Conservation (phyloP, 148 eudicot species). For the Rhododendron vialii region DNA sequence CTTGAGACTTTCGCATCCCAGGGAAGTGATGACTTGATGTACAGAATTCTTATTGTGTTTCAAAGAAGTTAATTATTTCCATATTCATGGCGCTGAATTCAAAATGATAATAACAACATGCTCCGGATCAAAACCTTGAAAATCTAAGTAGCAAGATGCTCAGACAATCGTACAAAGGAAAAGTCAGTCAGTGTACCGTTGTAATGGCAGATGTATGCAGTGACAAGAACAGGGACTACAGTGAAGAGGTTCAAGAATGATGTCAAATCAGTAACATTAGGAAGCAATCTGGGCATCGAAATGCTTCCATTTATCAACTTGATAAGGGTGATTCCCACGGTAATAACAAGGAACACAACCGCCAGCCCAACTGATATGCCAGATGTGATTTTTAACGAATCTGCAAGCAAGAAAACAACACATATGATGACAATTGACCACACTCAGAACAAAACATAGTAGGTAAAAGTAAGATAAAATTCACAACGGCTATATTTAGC, state of each 20-base stretch:
- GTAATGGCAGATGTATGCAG: slow-evolving; percentile 93
- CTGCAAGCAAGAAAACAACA: slow-evolving; percentile 35
- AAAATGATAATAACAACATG: not conserved
- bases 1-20: not conserved
- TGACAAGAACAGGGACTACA: slow-evolving; percentile 84
- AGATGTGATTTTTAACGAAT: slow-evolving; percentile 77
- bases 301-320: slow-evolving; percentile 68
- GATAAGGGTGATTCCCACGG: slow-evolving; percentile 55
- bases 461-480: not conserved
- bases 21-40: not conserved
- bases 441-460: not conserved
- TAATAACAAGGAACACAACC: slow-evolving; percentile 66
- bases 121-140: not conserved
- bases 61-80: not conserved
- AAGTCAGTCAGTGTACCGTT: slow-evolving; percentile 48
- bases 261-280: slow-evolving; percentile 44
- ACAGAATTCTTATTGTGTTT: not conserved
- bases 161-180: not conserved
- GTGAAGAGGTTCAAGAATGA: slow-evolving; percentile 72
- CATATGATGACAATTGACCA: not conserved
- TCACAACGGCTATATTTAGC: not conserved
- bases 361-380: slow-evolving; percentile 82
- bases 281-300: slow-evolving; percentile 62
- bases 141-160: not conserved
- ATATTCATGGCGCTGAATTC: not conserved